Conservation (phyloP, 2,329 filamentous ascomycete genomes). For the Neofusicoccum laricinum region DNA sequence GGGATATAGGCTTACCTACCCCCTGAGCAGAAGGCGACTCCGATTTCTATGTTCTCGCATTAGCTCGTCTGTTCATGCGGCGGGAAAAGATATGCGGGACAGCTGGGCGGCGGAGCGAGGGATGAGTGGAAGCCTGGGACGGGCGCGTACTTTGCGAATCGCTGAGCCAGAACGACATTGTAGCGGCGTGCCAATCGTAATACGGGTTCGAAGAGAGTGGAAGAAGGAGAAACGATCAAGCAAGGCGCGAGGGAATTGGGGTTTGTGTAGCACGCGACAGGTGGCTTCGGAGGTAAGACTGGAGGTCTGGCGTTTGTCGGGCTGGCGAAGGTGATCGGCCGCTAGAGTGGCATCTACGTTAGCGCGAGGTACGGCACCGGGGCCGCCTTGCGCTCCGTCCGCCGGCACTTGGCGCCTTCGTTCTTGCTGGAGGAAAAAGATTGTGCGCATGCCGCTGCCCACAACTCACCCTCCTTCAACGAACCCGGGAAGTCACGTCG, state of each 20-base stretch:
- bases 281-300: not conserved
- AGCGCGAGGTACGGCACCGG: slow-evolving; percentile 11
- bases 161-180: slow-evolving; percentile 91
- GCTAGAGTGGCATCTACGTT: slow-evolving; percentile 1
- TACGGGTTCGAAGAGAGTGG: not conserved
- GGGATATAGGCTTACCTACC: slow-evolving; percentile 60
- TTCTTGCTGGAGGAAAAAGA: not conserved
- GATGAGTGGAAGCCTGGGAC: not conserved
- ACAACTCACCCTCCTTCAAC: not conserved
- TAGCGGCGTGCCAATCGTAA: not conserved
- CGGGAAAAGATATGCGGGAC: not conserved
- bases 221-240: not conserved
- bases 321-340: slow-evolving; percentile 5
- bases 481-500: not conserved
- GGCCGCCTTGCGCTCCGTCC: no score
- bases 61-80: not conserved
- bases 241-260: not conserved
- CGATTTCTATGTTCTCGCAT: slow-evolving; percentile 65
- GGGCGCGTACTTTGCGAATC: slow-evolving; percentile 76
- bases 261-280: not conserved
- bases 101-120: not conserved
- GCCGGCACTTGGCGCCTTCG: slow-evolving; percentile 1
- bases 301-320: slow-evolving; percentile 2
- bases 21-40: slow-evolving; percentile 95
- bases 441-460: not conserved